Evolutionary conservation across 331 rosid species (phyloP).

Genomic region (Phaseolus coccineus): DNA sequence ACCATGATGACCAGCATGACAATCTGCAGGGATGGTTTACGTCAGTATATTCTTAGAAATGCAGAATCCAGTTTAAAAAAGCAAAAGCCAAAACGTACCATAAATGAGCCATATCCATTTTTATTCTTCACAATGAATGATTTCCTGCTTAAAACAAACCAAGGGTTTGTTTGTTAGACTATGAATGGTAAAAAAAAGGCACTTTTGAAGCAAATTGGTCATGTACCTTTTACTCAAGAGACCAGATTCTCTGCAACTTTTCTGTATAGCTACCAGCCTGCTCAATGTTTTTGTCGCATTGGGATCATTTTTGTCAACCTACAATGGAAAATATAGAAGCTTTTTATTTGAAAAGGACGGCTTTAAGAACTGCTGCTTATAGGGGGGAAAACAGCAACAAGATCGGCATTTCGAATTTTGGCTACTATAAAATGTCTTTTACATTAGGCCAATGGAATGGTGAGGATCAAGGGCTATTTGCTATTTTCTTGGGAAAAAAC

Average conservation of each 20-base stretch:
- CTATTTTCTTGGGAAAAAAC: neutral
- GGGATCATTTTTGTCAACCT: conserved; percentile 90
- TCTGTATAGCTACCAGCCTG: conserved; percentile 79
- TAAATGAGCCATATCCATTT: conserved; percentile 56
- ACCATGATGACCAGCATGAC: conserved; percentile 61
- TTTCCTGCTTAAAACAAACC: conserved; percentile 59
- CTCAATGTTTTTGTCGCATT: conserved; percentile 81
- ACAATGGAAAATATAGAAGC: conserved; percentile 23
- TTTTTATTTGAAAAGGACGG: conserved; percentile 33
- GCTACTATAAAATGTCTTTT: conserved; percentile 13
- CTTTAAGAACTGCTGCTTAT: neutral
- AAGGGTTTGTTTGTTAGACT: conserved; percentile 44
- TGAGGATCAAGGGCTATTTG: neutral
- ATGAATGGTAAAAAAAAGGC: neutral
- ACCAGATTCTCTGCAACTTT: conserved; percentile 83
- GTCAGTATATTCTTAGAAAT: conserved; percentile 41
- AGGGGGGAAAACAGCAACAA: neutral
- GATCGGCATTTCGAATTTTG: conserved; percentile 16
- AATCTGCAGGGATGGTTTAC: conserved; percentile 62
- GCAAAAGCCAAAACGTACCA: conserved; percentile 55
- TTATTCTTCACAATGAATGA: conserved; percentile 58
- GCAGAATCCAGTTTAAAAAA: conserved; percentile 16
- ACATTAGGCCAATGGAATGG: conserved; percentile 17
- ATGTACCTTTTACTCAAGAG: conserved; percentile 66
- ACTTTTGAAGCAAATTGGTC: conserved; percentile 34